phyloP scores from a whole-genome alignment of 306 rosid genomes.

The Lupinus albus region DNA sequence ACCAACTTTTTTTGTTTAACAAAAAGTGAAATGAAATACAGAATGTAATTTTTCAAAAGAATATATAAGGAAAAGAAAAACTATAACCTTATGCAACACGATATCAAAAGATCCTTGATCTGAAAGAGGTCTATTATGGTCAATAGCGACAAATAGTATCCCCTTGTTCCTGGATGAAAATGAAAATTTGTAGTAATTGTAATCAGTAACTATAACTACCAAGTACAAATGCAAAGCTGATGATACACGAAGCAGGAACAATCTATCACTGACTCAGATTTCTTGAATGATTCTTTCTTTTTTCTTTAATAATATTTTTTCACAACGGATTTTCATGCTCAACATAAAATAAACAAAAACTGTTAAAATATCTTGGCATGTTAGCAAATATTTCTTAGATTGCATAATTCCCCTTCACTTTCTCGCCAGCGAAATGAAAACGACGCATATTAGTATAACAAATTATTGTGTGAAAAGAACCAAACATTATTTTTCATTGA shows the following conservation, averaged over 20 bases:
- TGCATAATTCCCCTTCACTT: slow-evolving; percentile 41
- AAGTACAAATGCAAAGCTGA: neutral
- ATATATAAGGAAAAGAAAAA: neutral
- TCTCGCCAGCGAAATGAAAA: slow-evolving; percentile 55
- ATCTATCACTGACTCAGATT: neutral
- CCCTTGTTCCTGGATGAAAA: slow-evolving; percentile 75
- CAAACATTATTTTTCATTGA: slow-evolving; percentile 7
- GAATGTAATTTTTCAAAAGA: neutral
- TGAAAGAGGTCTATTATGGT: slow-evolving; percentile 67
- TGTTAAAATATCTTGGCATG: slow-evolving; percentile 31
- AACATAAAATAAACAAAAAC: slow-evolving; percentile 12
- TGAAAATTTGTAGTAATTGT: slow-evolving; percentile 10
- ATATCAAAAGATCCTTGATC: slow-evolving; percentile 93
- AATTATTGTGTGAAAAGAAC: slow-evolving; percentile 27
- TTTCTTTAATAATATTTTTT: neutral
- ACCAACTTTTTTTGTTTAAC: neutral
- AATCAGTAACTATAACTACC: slow-evolving; percentile 28
- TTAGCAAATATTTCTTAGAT: slow-evolving; percentile 26
- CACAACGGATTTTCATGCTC: neutral
- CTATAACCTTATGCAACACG: slow-evolving; percentile 78
- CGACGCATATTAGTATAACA: slow-evolving; percentile 43
- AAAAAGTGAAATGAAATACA: neutral
- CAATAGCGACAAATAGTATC: slow-evolving; percentile 77
- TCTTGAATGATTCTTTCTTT: neutral
- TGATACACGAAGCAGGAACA: neutral